Percentiles rank a stretch among this genome's conserved stretches.
Evolutionary conservation across 768 basidiomycete genomes (phyloP).

Genomic region (Mycena polygramma): DNA sequence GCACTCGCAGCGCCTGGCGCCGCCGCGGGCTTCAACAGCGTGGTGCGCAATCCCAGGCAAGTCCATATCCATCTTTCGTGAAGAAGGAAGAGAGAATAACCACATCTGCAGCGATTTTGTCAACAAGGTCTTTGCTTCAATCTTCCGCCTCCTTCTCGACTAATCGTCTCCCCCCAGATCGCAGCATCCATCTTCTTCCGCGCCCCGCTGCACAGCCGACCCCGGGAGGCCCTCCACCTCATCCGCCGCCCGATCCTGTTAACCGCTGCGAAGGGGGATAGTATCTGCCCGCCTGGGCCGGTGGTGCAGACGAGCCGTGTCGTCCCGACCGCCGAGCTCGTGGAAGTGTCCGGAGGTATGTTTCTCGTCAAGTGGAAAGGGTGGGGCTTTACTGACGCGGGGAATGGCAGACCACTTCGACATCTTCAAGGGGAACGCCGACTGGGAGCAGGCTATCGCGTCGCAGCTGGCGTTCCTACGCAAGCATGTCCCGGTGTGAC

Average conservation of each 20-base stretch:
- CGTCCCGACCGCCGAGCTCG: slow-evolving; percentile 31
- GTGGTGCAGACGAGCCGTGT: slow-evolving; percentile 22
- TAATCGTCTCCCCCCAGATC: slow-evolving; percentile 13
- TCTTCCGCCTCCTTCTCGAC: neutral
- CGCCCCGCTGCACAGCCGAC: slow-evolving; percentile 29
- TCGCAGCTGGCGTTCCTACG: slow-evolving; percentile 39
- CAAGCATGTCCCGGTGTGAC: slow-evolving; percentile 34
- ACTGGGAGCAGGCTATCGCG: slow-evolving; percentile 35
- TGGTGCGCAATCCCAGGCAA: slow-evolving; percentile 28
- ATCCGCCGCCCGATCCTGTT: slow-evolving; percentile 42
- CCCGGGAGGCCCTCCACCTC: slow-evolving; percentile 26
- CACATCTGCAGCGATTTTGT: slow-evolving; percentile 24
- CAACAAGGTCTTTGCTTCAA: slow-evolving; percentile 17
- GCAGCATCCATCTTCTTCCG: slow-evolving; percentile 37
- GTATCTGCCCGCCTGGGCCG: slow-evolving; percentile 32
- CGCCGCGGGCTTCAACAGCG: slow-evolving; percentile 37
- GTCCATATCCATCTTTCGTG: neutral
- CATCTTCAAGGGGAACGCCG: slow-evolving; percentile 33
- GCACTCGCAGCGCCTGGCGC: slow-evolving; percentile 36
- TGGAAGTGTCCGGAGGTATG: slow-evolving; percentile 38
- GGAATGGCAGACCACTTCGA: slow-evolving; percentile 37
- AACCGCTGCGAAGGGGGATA: slow-evolving; percentile 35
- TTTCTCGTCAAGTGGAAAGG: too few species aligned
- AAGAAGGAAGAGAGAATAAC: neutral
- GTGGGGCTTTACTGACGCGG: neutral